Base-by-base conservation (phyloP, 1,284 basidiomycete genomes). In the Phellinidium pouzarii region DNA sequence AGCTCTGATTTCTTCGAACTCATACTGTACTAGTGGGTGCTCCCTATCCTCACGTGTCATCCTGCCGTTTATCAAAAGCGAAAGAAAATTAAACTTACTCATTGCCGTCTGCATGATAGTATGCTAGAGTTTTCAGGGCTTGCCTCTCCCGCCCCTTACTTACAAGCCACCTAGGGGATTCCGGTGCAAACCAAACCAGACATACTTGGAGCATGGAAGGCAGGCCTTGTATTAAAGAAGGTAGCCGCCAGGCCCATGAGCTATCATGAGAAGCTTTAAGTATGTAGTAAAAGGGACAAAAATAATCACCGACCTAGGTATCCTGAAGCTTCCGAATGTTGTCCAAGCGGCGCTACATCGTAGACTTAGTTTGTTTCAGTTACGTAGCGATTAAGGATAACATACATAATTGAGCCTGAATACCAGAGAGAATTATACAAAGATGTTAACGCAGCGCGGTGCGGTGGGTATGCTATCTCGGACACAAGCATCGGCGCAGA, bases 161-260 rank as follows among this genome's bases (percentile, higher is more conserved):
- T 47, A 80, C 67, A 4, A 82, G 69, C 76, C 76, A 84, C 58
- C 81, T 72, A 3, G 80, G 81, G 0, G 77, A 79, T 60, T 84
- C 79, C 1, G 80, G 81, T 3, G 77, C 71, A 57, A 79, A 72
- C 69, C 72, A 74, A 51, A 83, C 72, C 42, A 81, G 62, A 48
- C 66, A 60, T 26, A 84, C 62, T 59, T 82, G 80, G 29, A 81
- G 50, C 43, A 80, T 60, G 0, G 81, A 80, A 0, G 80, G 78
- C 1, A 81, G 61, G 22, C 72, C 79, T 63, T 86, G 82, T 3
- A 85, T 66, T 3, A 77, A 70, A 23, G 80, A 82, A 0, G 82
- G 82, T 37, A 84, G 74, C 31, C 79, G 66, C 80, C 80, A 82
- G 1, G 76, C 65, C 80, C 78, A 81, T 49, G 70, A 74, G 42